phyloP scores from a whole-genome alignment of 2,329 filamentous ascomycete species.

The Byssothecium circinans region DNA sequence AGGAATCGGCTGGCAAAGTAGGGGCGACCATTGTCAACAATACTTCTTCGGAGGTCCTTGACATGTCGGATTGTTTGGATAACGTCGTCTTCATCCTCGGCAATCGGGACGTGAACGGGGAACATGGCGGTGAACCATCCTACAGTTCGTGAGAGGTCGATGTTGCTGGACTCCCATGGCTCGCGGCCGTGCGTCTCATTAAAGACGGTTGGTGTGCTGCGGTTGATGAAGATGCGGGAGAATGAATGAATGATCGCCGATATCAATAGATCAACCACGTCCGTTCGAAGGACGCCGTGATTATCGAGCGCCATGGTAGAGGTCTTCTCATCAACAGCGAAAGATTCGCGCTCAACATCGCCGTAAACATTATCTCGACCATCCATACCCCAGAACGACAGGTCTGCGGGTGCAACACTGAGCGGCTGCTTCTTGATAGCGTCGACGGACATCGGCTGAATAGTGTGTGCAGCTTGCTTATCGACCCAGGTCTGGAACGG shows the following conservation, averaged over 20 bases:
- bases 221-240: conserved; percentile 57
- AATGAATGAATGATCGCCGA: conserved; percentile 60
- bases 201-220: conserved; percentile 54
- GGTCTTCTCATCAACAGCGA: conserved; percentile 21
- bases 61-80: conserved; percentile 55
- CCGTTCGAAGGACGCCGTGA: conserved; percentile 53
- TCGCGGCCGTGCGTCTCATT: conserved; percentile 43
- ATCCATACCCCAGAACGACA: conserved; percentile 36
- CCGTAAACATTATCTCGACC: conserved; percentile 31
- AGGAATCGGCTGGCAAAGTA: conserved; percentile 51
- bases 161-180: conserved; percentile 46
- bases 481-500: conserved; percentile 36
- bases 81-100: conserved; percentile 53
- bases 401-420: conserved; percentile 21
- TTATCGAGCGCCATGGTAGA: conserved; percentile 26
- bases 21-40: conserved; percentile 50
- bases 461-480: conserved; percentile 25
- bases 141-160: conserved; percentile 60
- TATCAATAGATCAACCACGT: conserved; percentile 58
- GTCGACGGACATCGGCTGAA: conserved; percentile 11
- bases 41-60: conserved; percentile 55
- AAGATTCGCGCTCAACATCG: conserved; percentile 33
- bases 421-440: conserved; percentile 14
- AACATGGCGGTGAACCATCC: conserved; percentile 64
- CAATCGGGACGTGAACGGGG: conserved; percentile 50